Evolutionary conservation across 148 eudicot species (phyloP).

Genomic region (Camellia granthamiana): DNA sequence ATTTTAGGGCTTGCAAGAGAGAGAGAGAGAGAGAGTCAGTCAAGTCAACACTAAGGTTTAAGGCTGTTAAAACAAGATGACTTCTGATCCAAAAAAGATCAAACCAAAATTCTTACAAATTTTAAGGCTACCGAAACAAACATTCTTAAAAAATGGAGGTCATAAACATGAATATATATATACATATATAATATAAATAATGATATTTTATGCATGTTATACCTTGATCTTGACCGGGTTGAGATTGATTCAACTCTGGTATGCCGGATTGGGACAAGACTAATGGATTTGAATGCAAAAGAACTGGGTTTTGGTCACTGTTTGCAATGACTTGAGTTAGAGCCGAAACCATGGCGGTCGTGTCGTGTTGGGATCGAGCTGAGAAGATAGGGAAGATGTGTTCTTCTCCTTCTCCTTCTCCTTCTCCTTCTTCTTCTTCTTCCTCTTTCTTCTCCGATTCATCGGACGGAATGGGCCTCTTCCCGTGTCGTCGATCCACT

Average conservation of each 20-base stretch:
- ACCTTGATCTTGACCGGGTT: conserved; percentile 18
- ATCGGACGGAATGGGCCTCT: conserved; percentile 38
- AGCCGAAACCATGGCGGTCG: conserved; percentile 57
- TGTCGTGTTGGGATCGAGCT: conserved; percentile 51
- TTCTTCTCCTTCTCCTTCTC: neutral
- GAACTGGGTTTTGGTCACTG: neutral
- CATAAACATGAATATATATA: no score
- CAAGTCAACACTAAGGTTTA: no score
- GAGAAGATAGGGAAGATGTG: conserved; percentile 39
- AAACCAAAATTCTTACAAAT: no score
- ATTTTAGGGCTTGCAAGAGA: no score
- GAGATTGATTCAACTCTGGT: conserved; percentile 1
- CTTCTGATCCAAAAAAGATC: no score
- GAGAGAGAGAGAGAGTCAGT: no score
- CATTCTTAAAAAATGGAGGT: no score
- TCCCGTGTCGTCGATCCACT: conserved; percentile 45
- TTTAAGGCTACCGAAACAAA: no score
- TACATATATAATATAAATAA: no score
- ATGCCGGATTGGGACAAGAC: neutral
- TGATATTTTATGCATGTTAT: conserved; percentile 5
- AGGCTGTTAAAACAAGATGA: no score
- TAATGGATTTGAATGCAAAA: neutral
- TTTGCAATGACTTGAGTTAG: conserved; percentile 53
- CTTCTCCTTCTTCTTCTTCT: neutral
- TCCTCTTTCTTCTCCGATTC: conserved; percentile 22